Evolutionary conservation across 1,139 yeast genomes (phyloP).

Genomic region (Maudiozyma humilis): DNA sequence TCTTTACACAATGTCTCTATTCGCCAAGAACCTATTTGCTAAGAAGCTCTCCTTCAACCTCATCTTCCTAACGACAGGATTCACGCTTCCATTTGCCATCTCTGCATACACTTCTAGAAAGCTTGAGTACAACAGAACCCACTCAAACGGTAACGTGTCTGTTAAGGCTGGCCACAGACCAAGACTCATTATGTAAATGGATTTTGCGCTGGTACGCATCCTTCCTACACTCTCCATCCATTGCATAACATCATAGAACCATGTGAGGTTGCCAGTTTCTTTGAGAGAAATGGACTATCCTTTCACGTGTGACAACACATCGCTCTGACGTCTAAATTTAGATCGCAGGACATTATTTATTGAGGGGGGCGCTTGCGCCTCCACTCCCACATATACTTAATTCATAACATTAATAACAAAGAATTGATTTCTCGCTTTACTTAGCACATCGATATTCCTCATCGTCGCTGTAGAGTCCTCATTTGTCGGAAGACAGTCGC

Average conservation of each 20-base stretch:
- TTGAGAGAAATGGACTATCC: neutral
- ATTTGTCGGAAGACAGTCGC: too few relatives aligned
- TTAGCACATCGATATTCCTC: neutral
- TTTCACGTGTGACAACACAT: neutral
- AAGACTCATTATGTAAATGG: conserved; percentile 1
- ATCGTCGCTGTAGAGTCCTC: too few relatives aligned
- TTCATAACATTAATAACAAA: neutral
- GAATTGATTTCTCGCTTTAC: neutral
- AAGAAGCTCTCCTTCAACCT: conserved; percentile 15
- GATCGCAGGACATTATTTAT: too few relatives aligned
- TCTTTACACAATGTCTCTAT: neutral
- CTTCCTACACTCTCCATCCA: neutral
- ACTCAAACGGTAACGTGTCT: neutral
- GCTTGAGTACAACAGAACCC: conserved; percentile 4
- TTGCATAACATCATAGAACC: neutral
- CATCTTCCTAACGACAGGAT: conserved; percentile 18
- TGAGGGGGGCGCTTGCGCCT: neutral
- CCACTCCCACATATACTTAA: neutral
- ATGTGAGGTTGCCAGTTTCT: neutral
- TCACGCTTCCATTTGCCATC: conserved; percentile 19
- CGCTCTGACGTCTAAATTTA: too few relatives aligned
- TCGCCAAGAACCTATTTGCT: conserved; percentile 3
- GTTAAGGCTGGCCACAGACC: conserved; percentile 5
- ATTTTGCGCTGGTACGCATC: neutral
- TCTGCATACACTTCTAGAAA: conserved; percentile 13